phyloP scores from a whole-genome alignment of 2,329 filamentous ascomycete species.

The Penicillium sp. region DNA sequence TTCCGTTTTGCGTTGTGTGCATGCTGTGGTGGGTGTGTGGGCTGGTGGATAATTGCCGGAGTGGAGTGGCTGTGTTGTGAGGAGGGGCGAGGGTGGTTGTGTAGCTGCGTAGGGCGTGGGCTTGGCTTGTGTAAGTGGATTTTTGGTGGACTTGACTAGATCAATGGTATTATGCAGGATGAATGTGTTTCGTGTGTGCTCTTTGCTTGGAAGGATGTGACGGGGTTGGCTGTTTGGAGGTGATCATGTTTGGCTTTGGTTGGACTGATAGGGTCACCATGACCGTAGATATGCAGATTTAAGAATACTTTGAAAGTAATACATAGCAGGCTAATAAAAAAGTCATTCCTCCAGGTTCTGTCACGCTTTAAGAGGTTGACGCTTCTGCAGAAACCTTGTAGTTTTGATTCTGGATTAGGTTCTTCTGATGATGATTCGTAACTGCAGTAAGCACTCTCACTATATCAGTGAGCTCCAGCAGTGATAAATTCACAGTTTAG shows the following conservation, averaged over 20 bases:
- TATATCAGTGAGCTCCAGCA: no score
- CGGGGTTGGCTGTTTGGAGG: no score
- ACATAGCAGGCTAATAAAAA: no score
- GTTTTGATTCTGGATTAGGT: no score
- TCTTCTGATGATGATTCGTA: no score
- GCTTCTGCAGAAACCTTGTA: not conserved
- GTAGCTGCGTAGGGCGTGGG: not conserved
- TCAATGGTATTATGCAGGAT: not conserved
- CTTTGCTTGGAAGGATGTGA: not conserved
- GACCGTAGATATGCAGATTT: no score
- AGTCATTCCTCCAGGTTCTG: no score
- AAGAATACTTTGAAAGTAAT: no score
- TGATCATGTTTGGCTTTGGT: not conserved
- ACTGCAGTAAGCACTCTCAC: no score
- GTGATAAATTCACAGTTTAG: no score
- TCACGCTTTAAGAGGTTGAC: not conserved
- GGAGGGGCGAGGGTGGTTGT: not conserved
- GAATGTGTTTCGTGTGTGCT: not conserved
- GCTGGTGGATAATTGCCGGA: slow-evolving; percentile 11
- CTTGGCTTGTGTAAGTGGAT: not conserved
- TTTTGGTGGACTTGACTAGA: not conserved
- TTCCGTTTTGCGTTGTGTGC: not conserved
- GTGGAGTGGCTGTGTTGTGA: slow-evolving; percentile 17
- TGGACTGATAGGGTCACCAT: not conserved
- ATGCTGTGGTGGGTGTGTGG: not conserved